Base-by-base conservation (phyloP, 495 filamentous ascomycete genomes). In the Annulohypoxylon stygium region DNA sequence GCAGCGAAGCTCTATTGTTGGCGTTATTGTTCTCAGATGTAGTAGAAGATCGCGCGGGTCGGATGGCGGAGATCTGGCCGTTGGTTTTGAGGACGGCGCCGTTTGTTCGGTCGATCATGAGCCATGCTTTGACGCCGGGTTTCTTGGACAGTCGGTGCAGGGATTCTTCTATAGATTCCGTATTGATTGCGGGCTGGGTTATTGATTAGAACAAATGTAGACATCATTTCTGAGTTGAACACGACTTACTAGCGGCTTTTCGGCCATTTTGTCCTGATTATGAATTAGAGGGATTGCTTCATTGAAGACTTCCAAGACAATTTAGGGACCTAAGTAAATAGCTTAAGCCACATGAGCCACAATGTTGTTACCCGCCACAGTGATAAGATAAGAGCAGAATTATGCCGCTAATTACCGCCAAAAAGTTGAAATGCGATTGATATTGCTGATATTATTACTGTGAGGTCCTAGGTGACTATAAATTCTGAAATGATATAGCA, bases 51-150 rank as follows among this genome's bases (percentile, higher is more conserved):
- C 81, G 81, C 6, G 79, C 63, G 25, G 80, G 82, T n/a, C 82
- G 81, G 55, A 84, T 79, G 4, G 83, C 78, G 6, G 85, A 82
- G 23, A 88, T 74, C 61, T 90, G 82, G 59, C 90, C 89, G 60
- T 84, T 87, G 4, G 86, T 88, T 74, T 88, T 88, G 58, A 92
- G 77, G 61, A 93, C 88, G 11, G 88, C 80, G n/a, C 88, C 90
- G 18, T 84, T 85, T 1, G 82, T 75, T 18, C 88, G 86, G 68
- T 90, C 88, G 7, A 93, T 76, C 41, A 89, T 85, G 5, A 92
- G 82, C 33, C 88, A 88, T 61, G 87, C 89, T 73, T 88, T 87
- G 33, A 93, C 90, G 45, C 90, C 90, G 5, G 89, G 83, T 58
- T 91, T 91, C 75, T 88, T 88, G 57, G 87, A 86, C 4, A 93